Conservation (phyloP, 176 grass and related monocot genomes). For the Leersia perrieri region DNA sequence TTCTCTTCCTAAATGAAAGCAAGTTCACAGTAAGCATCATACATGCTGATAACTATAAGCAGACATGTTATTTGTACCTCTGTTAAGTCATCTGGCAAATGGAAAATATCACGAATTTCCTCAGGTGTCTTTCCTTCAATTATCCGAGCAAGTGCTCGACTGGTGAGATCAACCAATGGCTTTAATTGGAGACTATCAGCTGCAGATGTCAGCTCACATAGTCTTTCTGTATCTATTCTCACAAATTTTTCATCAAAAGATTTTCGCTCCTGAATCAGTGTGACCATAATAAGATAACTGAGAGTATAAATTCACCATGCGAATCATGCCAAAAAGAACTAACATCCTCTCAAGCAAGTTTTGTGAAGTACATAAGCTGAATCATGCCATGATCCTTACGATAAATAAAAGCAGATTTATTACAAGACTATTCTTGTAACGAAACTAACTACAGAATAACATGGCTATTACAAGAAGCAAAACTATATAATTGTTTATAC, state of each 20-base stretch:
- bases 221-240: slow-evolving; percentile 86
- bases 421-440: not conserved
- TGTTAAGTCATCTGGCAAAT: slow-evolving; percentile 96
- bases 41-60: not conserved
- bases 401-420: not conserved
- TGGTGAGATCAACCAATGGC: slow-evolving; percentile 95
- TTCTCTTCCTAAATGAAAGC: slow-evolving; percentile 88
- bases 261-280: slow-evolving; percentile 66
- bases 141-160: slow-evolving; percentile 92
- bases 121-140: slow-evolving; percentile 99
- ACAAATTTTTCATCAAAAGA: slow-evolving; percentile 98
- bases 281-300: slow-evolving; percentile 24
- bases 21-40: slow-evolving; percentile 33
- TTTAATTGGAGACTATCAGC: slow-evolving; percentile 96
- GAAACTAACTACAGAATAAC: not conserved
- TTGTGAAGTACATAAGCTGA: not conserved
- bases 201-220: slow-evolving; percentile 97
- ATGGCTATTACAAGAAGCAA: not conserved
- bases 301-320: not conserved
- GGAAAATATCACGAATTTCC: slow-evolving; percentile 98
- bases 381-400: not conserved
- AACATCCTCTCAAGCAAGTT: not conserved
- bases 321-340: not conserved
- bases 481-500: not conserved
- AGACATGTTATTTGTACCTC: slow-evolving; percentile 51